Conservation (phyloP, 2,329 filamentous ascomycete genomes). For the Aspergillus terreus region DNA sequence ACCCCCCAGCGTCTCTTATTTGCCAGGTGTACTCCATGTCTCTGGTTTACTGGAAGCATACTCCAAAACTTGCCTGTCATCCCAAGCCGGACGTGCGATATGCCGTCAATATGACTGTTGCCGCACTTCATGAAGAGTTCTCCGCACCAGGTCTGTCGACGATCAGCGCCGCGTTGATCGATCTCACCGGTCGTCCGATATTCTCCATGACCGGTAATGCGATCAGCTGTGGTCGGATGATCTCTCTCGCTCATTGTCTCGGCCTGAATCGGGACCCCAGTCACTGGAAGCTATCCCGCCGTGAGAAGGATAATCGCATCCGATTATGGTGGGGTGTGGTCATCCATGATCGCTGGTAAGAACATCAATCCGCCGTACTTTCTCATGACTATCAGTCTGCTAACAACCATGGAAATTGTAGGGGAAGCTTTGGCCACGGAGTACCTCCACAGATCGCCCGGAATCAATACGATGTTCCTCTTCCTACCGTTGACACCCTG, state of each 20-base stretch:
- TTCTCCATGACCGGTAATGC: constrained; percentile 59
- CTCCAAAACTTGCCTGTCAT: constrained; percentile 41
- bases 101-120: constrained; percentile 60
- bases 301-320: constrained; percentile 51
- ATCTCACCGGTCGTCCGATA: constrained; percentile 58
- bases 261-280: constrained; percentile 54
- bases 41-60: constrained; percentile 56
- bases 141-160: constrained; percentile 57
- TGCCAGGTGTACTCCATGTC: constrained; percentile 58
- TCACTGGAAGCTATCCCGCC: constrained; percentile 49
- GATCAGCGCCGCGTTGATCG: constrained; percentile 55
- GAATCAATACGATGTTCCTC: constrained; percentile 54
- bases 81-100: constrained; percentile 57
- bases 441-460: constrained; percentile 52
- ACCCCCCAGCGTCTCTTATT: constrained; percentile 55
- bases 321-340: constrained; percentile 57
- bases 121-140: constrained; percentile 58
- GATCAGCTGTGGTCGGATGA: constrained; percentile 51
- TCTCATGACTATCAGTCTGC: neutral
- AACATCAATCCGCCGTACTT: neutral
- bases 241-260: constrained; percentile 54
- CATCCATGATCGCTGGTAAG: constrained; percentile 53
- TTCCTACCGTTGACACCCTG: constrained; percentile 46
- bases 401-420: constrained; percentile 20
- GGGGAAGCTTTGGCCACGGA: constrained; percentile 55